Base-by-base conservation (phyloP, 1,284 basidiomycete species). In the Thecaphora thlaspeos region DNA sequence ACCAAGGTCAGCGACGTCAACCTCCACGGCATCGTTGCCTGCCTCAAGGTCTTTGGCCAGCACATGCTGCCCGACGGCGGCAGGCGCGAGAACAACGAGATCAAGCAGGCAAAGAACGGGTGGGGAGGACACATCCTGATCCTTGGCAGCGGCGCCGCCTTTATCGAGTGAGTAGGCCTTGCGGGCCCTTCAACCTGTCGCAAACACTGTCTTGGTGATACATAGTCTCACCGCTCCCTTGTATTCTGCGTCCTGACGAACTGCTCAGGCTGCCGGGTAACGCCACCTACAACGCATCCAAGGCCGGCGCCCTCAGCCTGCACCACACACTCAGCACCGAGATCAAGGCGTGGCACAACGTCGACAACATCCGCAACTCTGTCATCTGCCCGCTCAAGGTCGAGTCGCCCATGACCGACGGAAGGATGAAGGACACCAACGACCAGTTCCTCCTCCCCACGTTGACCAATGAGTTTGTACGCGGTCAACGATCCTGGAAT, bases 61-160 rank as follows among this genome's bases (percentile, higher is more conserved):
- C 60, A 70, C 51, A 58, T 71, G 55, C 43, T 71, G 14, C 59
- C 66, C 3, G 64, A 67, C 22, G 61, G 57, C 30, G 57, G 57
- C 15, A 51, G 56, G 28, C 54, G 53, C 22, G 64, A 68, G 30
- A 44, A 54, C 1, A 15, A 26, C 7, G 53, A 55, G 10, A 48
- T 45, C 52, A 56, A 59, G 32, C 51, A 56, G 17, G 62, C 66
- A 19, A 55, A 48, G 37, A 69, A 69, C 41, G 58, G 59, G 2
- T 66, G 54, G 51, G 69, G 69, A 10, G 69, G 69, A 9, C 69
- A 71, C 36, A 71, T 71, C 28, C 56, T 71, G 18, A 47, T 70
- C 48, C 61, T 71, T 38, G 69, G 58, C 18, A 55, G 50, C 4
- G 68, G 68, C 17, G 61, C 68, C 7, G 61, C 68, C 2, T 70